Conservation (phyloP, 257 asterid genomes). For the Salvia hispanica region DNA sequence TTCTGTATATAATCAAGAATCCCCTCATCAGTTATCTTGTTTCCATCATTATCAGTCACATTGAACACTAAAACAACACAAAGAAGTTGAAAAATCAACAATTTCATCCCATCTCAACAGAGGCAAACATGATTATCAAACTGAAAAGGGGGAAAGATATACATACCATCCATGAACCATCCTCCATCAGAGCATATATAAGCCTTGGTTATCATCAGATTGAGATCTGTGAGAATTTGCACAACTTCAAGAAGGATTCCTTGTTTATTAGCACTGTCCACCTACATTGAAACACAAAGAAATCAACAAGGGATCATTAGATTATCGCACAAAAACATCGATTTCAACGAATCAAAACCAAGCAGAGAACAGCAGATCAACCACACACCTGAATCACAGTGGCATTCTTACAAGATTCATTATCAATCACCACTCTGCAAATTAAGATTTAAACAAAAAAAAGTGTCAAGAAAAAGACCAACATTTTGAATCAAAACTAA, state of each 20-base stretch:
- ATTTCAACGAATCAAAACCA: constrained; percentile 12
- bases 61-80: constrained; percentile 63
- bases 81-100: background rate
- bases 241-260: constrained; percentile 94
- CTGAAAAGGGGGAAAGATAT: constrained; percentile 6
- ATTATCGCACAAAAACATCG: background rate
- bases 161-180: constrained; percentile 98
- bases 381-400: constrained; percentile 76
- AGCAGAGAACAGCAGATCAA: constrained; percentile 17
- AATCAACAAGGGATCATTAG: background rate
- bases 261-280: constrained; percentile 92
- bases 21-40: constrained; percentile 81
- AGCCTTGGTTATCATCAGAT: constrained; percentile 76
- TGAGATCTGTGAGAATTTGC: constrained; percentile 93
- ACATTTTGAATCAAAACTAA: constrained; percentile 1
- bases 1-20: constrained; percentile 74
- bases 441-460: background rate
- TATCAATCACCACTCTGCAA: constrained; percentile 88
- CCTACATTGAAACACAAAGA: constrained; percentile 47
- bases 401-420: constrained; percentile 82
- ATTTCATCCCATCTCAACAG: constrained; percentile 24
- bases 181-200: constrained; percentile 97
- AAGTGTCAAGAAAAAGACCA: constrained; percentile 1
- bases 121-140: background rate
- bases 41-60: constrained; percentile 83